A percentile compares a stretch with the other conserved stretches of the same genome.
phyloP scores from a whole-genome alignment of 345 rosid species.

The Hirschfeldia incana region DNA sequence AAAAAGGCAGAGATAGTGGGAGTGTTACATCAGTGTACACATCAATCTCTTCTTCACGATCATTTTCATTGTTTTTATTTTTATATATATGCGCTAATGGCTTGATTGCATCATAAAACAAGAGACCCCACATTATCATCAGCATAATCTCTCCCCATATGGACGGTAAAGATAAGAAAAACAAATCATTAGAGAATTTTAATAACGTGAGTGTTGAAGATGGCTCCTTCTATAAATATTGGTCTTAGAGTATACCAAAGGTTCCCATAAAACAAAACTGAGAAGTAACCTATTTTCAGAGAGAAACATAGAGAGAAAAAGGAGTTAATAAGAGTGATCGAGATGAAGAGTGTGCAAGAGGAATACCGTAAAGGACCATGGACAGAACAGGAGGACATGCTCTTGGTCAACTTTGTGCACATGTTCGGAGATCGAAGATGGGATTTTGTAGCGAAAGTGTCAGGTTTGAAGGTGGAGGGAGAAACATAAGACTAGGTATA shows the following conservation, averaged over 20 bases:
- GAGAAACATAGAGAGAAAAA: constrained; percentile 3
- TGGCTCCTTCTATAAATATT: constrained; percentile 51
- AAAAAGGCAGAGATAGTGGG: constrained; percentile 36
- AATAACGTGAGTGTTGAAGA: constrained; percentile 40
- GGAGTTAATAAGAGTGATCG: neutral
- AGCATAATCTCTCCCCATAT: constrained; percentile 50
- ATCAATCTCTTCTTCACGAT: constrained; percentile 21
- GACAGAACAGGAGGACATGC: constrained; percentile 92
- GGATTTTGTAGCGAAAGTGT: constrained; percentile 97
- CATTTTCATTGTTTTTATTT: constrained; percentile 24
- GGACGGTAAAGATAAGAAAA: constrained; percentile 49
- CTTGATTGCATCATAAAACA: constrained; percentile 56
- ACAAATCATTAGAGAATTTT: constrained; percentile 40
- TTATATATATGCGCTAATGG: constrained; percentile 51
- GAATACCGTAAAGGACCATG: constrained; percentile 90
- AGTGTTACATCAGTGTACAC: constrained; percentile 34
- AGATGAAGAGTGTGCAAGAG: constrained; percentile 66
- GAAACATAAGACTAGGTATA: constrained; percentile 74
- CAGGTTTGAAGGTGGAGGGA: constrained; percentile 99
- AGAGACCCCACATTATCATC: constrained; percentile 43
- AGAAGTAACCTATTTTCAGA: constrained; percentile 17
- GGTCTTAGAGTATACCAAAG: constrained; percentile 22
- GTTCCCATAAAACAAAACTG: constrained; percentile 37
- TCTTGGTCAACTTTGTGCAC: constrained; percentile 83
- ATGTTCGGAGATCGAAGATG: constrained; percentile 95